These are phyloP conservation scores for Albatrellus sp. DNA, from an alignment of 1,284 basidiomycete species.

Conservation along the genomic window DNA sequence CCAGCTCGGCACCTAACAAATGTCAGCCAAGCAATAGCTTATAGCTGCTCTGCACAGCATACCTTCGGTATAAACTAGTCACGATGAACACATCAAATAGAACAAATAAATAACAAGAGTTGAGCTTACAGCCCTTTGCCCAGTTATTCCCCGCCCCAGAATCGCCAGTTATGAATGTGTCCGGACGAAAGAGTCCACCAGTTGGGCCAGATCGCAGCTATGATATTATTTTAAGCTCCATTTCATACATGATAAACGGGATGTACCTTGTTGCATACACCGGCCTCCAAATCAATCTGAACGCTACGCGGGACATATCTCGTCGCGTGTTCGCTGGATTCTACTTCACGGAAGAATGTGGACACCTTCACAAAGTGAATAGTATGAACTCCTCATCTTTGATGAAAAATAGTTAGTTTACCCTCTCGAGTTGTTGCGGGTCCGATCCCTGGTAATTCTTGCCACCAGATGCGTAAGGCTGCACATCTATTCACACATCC, in stretches of 20 bases:
- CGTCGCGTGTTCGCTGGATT: slow-evolving; percentile 23
- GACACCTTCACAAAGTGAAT: slow-evolving; percentile 34
- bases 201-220: slow-evolving; percentile 59
- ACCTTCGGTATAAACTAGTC: slow-evolving; percentile 77
- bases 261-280: slow-evolving; percentile 68
- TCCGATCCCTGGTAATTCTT: slow-evolving; percentile 38
- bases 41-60: slow-evolving; percentile 3
- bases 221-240: neutral
- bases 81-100: neutral
- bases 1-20: slow-evolving; percentile 72
- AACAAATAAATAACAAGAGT: neutral
- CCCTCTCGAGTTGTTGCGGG: slow-evolving; percentile 32
- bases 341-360: slow-evolving; percentile 63
- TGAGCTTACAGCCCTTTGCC: slow-evolving; percentile 74
- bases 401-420: slow-evolving; percentile 15
- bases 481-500: slow-evolving; percentile 2
- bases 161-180: slow-evolving; percentile 70
- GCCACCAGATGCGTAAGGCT: neutral
- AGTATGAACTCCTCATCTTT: neutral
- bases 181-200: slow-evolving; percentile 76
- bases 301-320: slow-evolving; percentile 93
- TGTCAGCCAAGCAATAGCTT: neutral
- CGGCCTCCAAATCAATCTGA: slow-evolving; percentile 85
- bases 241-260: slow-evolving; percentile 1
- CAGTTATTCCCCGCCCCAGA: slow-evolving; percentile 88